These are phyloP conservation scores for Angomonas deanei DNA, from an alignment of 208 protist genomes.

Conservation along the genomic window DNA sequence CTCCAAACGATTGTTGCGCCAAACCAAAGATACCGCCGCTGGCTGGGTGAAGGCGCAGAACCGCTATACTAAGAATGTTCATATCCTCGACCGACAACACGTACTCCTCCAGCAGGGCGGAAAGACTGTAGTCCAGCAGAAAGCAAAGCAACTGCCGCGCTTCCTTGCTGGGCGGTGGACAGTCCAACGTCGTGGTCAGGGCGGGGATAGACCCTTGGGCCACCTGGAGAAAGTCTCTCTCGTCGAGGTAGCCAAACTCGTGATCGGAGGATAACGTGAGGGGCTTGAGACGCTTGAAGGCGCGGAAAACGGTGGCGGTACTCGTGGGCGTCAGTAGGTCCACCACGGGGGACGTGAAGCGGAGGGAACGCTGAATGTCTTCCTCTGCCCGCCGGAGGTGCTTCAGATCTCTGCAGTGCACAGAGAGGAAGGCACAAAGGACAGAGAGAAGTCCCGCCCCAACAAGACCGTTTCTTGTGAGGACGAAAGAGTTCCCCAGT, in stretches of 20 bases:
- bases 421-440: not conserved
- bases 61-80: constrained; percentile 47
- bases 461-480: not conserved
- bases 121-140: not conserved
- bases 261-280: not conserved
- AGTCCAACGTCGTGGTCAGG: not conserved
- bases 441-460: not conserved
- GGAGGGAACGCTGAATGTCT: not conserved
- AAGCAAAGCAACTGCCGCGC: not conserved
- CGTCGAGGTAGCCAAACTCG: not conserved
- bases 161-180: not conserved
- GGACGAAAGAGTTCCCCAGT: not conserved
- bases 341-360: not conserved
- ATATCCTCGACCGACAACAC: constrained; percentile 27
- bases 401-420: not conserved
- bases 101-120: constrained; percentile 18
- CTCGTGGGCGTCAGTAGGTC: not conserved
- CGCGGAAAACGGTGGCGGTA: not conserved
- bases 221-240: not conserved
- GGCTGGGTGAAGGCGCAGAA: constrained; percentile 30
- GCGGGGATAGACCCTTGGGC: not conserved
- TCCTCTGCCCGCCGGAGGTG: not conserved
- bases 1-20: constrained; percentile 28
- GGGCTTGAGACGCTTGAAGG: not conserved
- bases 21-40: constrained; percentile 53